Evolutionary conservation across 768 basidiomycete species (phyloP).

Genomic region (Lactarius quietus): DNA sequence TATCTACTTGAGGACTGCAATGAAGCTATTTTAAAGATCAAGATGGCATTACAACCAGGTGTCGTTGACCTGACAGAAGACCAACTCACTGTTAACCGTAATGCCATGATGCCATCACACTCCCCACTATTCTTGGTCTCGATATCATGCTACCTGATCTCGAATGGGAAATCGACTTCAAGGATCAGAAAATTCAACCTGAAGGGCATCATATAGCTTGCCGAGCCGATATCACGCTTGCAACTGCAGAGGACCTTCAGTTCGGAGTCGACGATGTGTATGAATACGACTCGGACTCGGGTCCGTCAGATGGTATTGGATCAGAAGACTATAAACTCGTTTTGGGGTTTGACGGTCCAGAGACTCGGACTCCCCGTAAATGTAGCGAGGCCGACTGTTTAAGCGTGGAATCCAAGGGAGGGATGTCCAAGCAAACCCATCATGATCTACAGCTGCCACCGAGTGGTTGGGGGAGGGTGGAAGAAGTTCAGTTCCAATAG

Average conservation of each 20-base stretch:
- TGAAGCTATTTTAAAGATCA: slow-evolving; percentile 91
- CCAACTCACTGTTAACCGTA: slow-evolving; percentile 80
- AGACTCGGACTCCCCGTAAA: slow-evolving; percentile 24
- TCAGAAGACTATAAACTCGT: slow-evolving; percentile 83
- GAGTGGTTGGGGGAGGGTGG: too few species aligned
- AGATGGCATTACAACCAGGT: slow-evolving; percentile 95
- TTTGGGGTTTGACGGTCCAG: slow-evolving; percentile 63
- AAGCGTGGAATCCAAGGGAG: slow-evolving; percentile 71
- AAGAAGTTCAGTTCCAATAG: too few species aligned
- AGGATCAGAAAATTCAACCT: slow-evolving; percentile 58
- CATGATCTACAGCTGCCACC: too few species aligned
- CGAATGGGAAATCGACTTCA: slow-evolving; percentile 78
- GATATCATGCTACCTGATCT: slow-evolving; percentile 77
- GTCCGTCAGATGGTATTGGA: slow-evolving; percentile 77
- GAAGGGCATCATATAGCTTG: slow-evolving; percentile 81
- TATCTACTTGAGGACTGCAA: slow-evolving; percentile 98
- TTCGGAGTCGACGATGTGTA: slow-evolving; percentile 59
- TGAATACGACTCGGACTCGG: slow-evolving; percentile 78
- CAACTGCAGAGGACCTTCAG: slow-evolving; percentile 67
- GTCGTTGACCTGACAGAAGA: slow-evolving; percentile 96
- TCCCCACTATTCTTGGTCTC: slow-evolving; percentile 74
- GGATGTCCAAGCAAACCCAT: too few species aligned
- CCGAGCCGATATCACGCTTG: slow-evolving; percentile 85
- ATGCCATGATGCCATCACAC: slow-evolving; percentile 88
- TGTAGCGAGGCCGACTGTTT: slow-evolving; percentile 48